Evolutionary conservation across 73 alveolate species (phyloP).

Genomic region (Tetrahymena malaccensis): DNA sequence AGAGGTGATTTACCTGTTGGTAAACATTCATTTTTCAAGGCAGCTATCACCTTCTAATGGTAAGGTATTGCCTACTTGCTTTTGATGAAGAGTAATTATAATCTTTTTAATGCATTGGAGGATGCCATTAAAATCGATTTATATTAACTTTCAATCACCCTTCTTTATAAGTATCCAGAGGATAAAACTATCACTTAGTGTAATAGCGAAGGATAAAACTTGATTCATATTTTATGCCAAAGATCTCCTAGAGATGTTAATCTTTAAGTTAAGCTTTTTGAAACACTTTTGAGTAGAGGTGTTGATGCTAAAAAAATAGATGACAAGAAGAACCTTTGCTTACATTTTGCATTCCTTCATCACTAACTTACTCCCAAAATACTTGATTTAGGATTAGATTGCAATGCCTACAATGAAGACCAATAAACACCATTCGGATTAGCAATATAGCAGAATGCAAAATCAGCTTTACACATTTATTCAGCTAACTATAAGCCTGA

Average conservation of each 20-base stretch:
- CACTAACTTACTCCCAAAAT: constrained; percentile 14
- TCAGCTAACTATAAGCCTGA: background rate
- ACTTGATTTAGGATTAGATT: constrained; percentile 11
- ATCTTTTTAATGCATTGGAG: constrained; percentile 53
- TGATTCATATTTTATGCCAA: constrained; percentile 49
- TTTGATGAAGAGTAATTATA: constrained; percentile 47
- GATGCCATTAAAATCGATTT: constrained; percentile 62
- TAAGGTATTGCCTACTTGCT: constrained; percentile 65
- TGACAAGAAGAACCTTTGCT: constrained; percentile 45
- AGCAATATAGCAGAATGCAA: constrained; percentile 6
- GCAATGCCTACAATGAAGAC: background rate
- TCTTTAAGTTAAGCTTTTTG: constrained; percentile 19
- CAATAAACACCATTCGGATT: constrained; percentile 22
- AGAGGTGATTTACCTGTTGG: background rate
- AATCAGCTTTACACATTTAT: background rate
- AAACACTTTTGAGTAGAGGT: constrained; percentile 25
- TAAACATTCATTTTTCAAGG: constrained; percentile 4
- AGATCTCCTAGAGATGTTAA: background rate
- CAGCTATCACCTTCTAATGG: constrained; percentile 48
- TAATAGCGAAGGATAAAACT: constrained; percentile 42
- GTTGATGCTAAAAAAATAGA: constrained; percentile 52
- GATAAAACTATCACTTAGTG: constrained; percentile 24
- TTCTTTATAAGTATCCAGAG: constrained; percentile 48
- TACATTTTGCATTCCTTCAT: constrained; percentile 56
- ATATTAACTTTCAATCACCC: constrained; percentile 54